Evolutionary conservation across 805 yeast species (phyloP), one percentile per base, ranked within the genome.

Genomic region (Ogataea ramenticola): DNA sequence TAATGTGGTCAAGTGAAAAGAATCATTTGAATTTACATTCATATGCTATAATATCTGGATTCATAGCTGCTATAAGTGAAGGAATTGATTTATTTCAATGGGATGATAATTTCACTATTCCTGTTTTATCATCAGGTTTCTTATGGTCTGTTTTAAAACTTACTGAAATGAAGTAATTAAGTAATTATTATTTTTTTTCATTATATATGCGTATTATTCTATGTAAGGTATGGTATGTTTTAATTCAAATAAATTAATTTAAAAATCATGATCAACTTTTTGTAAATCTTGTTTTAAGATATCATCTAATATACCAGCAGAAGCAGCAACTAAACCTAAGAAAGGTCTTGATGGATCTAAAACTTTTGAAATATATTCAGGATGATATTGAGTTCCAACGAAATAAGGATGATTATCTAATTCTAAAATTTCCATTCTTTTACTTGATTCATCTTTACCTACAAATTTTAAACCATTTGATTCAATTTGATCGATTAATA

Each of bases 311-410:
- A 81, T 75, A 46, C 96, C 96, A 39, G 93, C 74, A 39, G 96
- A 71, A 17, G 99, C 98, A 43, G 98, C 97, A 47, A 93, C 86
- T 54, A 93, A 77, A 43, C 99, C 99, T 62, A 93, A 75, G 71
- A 93, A 87, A 44, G 99, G 99, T 64, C 86, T 79, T 24, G 97
- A 90, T 43, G 99, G 99, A 56, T 89, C 96, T 61, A 93, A 76
- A 24, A 95, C 99, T 68, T 95, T 89, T 41, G 98, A 89, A 53
- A 90, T 75, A 66, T 93, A 93, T 71, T 93, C 99, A 30, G 99
- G 99, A 64, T 93, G 99, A 70, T 90, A 93, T 73, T 93, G 99
- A 30, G 97, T 86, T 51, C 91, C 99, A 55, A 88, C 95, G 58
- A 68, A 90, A 70, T 82, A 93, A 58, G 93, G 93, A 66, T 90